Conservation (phyloP, 768 basidiomycete species). For the Pluteus cervinus region DNA sequence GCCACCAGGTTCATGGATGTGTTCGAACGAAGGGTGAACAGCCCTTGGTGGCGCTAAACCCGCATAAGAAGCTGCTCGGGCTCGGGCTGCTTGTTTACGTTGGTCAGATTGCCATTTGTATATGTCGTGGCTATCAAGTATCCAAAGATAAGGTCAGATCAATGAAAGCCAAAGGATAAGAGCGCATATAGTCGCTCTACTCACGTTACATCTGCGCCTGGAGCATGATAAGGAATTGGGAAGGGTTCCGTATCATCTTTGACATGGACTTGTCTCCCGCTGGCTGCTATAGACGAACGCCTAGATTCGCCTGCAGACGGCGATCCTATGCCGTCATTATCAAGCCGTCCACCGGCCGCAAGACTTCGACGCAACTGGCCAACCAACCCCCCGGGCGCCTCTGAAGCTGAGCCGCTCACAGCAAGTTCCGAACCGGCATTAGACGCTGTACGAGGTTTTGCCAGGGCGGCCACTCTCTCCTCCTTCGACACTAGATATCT, state of each 20-base stretch:
- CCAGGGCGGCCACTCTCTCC: slow-evolving; percentile 73
- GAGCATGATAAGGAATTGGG: slow-evolving; percentile 83
- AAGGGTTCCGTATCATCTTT: slow-evolving; percentile 64
- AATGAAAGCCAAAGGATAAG: slow-evolving; percentile 11
- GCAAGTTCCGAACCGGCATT: slow-evolving; percentile 21
- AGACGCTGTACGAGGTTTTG: slow-evolving; percentile 25
- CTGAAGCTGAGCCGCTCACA: slow-evolving; percentile 18
- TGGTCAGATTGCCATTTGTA: slow-evolving; percentile 93
- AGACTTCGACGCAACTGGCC: no score
- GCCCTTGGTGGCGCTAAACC: slow-evolving; percentile 45
- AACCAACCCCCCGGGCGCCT: no score
- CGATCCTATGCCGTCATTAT: no score
- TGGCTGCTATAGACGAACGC: slow-evolving; percentile 15
- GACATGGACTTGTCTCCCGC: slow-evolving; percentile 11
- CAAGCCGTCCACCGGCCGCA: slow-evolving; percentile 1
- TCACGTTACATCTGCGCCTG: slow-evolving; percentile 90
- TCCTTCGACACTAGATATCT: slow-evolving; percentile 76
- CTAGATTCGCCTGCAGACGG: no score
- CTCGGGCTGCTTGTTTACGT: slow-evolving; percentile 50
- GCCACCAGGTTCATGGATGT: slow-evolving; percentile 93
- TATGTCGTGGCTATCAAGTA: slow-evolving; percentile 65
- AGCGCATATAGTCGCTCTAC: slow-evolving; percentile 23
- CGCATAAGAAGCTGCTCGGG: slow-evolving; percentile 67
- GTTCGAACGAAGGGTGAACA: slow-evolving; percentile 79
- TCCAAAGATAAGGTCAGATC: slow-evolving; percentile 5